Evolutionary conservation across 192 early-diverging fungal genomes (phyloP).

Genomic region (Coemansia furcata): DNA sequence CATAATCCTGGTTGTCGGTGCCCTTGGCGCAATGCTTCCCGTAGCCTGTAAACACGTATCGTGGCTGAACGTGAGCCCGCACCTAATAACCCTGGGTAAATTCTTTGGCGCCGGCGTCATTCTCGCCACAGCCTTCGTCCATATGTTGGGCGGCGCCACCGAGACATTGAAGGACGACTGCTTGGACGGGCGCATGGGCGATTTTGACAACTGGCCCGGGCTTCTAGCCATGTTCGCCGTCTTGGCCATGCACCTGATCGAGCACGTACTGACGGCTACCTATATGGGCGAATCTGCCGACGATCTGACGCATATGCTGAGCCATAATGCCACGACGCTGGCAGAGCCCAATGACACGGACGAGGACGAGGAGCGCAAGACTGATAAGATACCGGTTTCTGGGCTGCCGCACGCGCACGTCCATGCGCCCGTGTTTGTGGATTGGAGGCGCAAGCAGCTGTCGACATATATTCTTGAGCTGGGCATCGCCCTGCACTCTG

Average conservation of each 20-base stretch:
- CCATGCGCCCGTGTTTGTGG: conserved; percentile 18
- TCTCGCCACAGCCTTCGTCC: conserved; percentile 73
- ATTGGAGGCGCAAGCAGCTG: conserved; percentile 37
- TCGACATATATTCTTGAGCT: conserved; percentile 72
- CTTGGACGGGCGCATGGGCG: conserved; percentile 53
- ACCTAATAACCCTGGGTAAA: conserved; percentile 45
- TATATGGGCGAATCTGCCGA: background rate
- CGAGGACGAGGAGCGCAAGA: conserved; percentile 7
- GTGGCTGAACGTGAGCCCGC: conserved; percentile 31
- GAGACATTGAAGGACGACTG: conserved; percentile 58
- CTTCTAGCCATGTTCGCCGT: conserved; percentile 65
- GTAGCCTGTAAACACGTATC: conserved; percentile 39
- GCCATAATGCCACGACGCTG: background rate
- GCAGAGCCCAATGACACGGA: background rate
- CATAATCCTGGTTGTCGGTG: conserved; percentile 56
- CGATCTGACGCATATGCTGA: background rate
- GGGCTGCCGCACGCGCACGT: conserved; percentile 4
- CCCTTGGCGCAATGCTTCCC: conserved; percentile 56
- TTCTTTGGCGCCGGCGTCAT: conserved; percentile 72
- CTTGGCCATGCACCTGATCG: conserved; percentile 64
- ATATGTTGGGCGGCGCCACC: conserved; percentile 67
- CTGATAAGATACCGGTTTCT: background rate
- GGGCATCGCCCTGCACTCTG: conserved; percentile 75
- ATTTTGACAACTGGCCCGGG: conserved; percentile 56
- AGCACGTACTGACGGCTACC: conserved; percentile 49